Evolutionary conservation across 805 yeast species (phyloP), one percentile per base, ranked within the genome.

Genomic region (Saccharomycopsis vini): DNA sequence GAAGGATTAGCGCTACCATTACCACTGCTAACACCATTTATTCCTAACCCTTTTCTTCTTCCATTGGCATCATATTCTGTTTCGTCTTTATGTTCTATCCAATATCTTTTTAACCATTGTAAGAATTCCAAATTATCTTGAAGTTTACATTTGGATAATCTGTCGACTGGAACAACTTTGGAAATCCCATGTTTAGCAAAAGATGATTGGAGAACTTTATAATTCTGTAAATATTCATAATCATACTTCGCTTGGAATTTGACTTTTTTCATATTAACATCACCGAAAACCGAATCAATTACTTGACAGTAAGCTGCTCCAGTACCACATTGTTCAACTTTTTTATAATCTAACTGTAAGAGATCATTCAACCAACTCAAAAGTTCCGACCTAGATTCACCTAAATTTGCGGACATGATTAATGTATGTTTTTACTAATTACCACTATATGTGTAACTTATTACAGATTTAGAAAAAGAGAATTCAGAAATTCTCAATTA

Each of bases 291-390:
- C 5, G 88, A 76, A 61, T 92, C 97, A 67, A 90, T 70, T 32
- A 92, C 72, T 64, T 89, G 96, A 61, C 97, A 88, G 59, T 86
- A 90, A 1, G 87, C 90, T 1, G 96, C 96, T 2, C 99, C 99
- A 2, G 83, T 76, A 15, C 99, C 99, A 58, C 96, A 81, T 61
- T 89, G 89, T 58, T 92, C 98, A 1, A 92, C 81, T 58, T 83
- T 86, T 30, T 77, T 68, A 54, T 84, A 75, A 50, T 77, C 68
- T 34, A 88, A 62, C 36, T 72, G 72, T 38, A 87, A 68, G 3
- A 84, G 71, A 35, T 73, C 68, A 56, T 90, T 90, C 52, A 92
- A 69, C 97, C 97, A 92, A 44, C 71, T 73, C 44, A 92, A 63
- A 15, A 92, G 71, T 54, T 87, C 96, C 36, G 80, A 76, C 54